Percentiles rank a stretch among this genome's conserved stretches.
These are phyloP conservation scores for Penicillium sp. DNA, from an alignment of 2,329 filamentous ascomycete genomes.

Conservation along the genomic window DNA sequence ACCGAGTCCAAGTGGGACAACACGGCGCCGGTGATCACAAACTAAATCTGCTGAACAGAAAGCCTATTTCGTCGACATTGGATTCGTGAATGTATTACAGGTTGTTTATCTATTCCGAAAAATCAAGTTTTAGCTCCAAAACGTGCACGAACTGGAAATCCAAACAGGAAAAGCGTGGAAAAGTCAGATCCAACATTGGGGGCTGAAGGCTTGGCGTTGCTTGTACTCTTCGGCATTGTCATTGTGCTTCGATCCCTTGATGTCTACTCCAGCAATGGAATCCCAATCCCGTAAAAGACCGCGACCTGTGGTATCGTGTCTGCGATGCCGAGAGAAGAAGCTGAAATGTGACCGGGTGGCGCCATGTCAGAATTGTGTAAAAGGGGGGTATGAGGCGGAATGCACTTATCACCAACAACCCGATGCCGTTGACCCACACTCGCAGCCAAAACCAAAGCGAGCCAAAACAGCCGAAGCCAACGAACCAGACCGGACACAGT, in stretches of 20 bases:
- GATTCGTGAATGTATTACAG: too few species aligned
- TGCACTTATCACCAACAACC: constrained; percentile 19
- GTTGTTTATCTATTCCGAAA: neutral
- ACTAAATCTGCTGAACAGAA: constrained; percentile 25
- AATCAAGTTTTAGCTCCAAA: neutral
- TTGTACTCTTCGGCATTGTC: neutral
- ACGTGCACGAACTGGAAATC: neutral
- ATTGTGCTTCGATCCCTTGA: neutral
- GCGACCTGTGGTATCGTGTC: constrained; percentile 24
- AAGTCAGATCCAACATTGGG: neutral
- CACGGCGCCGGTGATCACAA: constrained; percentile 50
- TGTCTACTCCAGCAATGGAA: constrained; percentile 5
- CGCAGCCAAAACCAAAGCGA: constrained; percentile 7
- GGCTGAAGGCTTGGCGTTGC: neutral
- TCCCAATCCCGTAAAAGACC: constrained; percentile 18
- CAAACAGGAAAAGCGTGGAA: too few species aligned
- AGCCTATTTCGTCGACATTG: neutral
- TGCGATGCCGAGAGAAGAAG: constrained; percentile 28
- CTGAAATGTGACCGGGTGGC: constrained; percentile 24
- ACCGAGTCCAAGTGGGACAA: constrained; percentile 46
- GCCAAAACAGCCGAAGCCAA: neutral
- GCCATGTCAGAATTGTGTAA: constrained; percentile 26
- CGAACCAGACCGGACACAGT: neutral
- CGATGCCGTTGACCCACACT: neutral
- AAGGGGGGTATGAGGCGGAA: constrained; percentile 12